These are phyloP conservation scores for Naematelia aurantialba DNA, from an alignment of 768 basidiomycete species.

Conservation along the genomic window DNA sequence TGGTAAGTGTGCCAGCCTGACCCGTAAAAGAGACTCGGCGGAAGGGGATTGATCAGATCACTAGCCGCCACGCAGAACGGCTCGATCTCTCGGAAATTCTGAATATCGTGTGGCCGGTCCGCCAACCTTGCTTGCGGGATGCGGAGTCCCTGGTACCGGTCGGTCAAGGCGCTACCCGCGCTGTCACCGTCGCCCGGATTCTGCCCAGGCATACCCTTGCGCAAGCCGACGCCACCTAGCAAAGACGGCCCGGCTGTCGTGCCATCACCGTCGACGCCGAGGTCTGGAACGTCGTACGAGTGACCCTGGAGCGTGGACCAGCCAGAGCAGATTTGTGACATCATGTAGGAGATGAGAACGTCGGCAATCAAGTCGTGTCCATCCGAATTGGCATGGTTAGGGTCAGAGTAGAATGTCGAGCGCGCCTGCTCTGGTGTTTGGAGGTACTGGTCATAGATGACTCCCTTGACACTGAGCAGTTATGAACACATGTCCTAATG, in stretches of 20 bases:
- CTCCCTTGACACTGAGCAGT: slow-evolving; percentile 64
- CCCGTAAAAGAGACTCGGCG: slow-evolving; percentile 88
- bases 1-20: slow-evolving; percentile 83
- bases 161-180: slow-evolving; percentile 34
- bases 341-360: slow-evolving; percentile 83
- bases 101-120: slow-evolving; percentile 53
- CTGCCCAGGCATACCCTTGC: slow-evolving; percentile 61
- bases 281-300: slow-evolving; percentile 61
- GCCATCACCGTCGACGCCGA: slow-evolving; percentile 52
- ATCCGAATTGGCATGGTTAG: slow-evolving; percentile 69
- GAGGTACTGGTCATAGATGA: slow-evolving; percentile 79
- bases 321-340: slow-evolving; percentile 78
- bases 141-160: slow-evolving; percentile 52
- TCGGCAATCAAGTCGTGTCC: slow-evolving; percentile 90
- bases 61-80: slow-evolving; percentile 96
- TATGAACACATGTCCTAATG: not conserved
- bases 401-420: slow-evolving; percentile 72
- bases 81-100: slow-evolving; percentile 72
- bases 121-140: slow-evolving; percentile 73
- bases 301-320: slow-evolving; percentile 71
- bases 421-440: slow-evolving; percentile 61
- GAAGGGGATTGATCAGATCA: slow-evolving; percentile 93
- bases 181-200: slow-evolving; percentile 50
- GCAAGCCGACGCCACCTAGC: slow-evolving; percentile 78
- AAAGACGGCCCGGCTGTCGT: slow-evolving; percentile 56